Percentiles rank a stretch among this genome's conserved stretches.
Conservation (phyloP, 2,329 filamentous ascomycete genomes). For the Pseudocercospora cruenta region DNA sequence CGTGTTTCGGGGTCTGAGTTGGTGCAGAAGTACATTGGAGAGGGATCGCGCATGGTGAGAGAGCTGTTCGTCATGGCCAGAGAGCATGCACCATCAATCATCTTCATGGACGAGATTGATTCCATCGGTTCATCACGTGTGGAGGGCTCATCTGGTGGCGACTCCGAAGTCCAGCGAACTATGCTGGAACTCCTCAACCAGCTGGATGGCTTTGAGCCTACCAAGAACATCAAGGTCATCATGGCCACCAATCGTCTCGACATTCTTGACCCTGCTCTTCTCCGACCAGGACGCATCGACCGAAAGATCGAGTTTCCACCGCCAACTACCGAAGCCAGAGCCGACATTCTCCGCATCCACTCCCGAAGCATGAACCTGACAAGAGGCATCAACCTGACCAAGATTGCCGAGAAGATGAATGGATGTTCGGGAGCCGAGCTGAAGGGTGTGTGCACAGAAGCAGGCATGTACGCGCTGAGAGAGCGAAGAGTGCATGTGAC, state of each 20-base stretch:
- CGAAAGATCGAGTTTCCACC: slow-evolving; percentile 99
- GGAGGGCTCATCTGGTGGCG: slow-evolving; percentile 90
- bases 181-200: slow-evolving; percentile 99
- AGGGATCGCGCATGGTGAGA: slow-evolving; percentile 96
- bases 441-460: slow-evolving; percentile 98
- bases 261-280: slow-evolving; percentile 90
- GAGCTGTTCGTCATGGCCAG: slow-evolving; percentile 99
- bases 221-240: slow-evolving; percentile 97
- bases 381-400: slow-evolving; percentile 92
- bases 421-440: slow-evolving; percentile 96
- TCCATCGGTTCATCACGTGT: slow-evolving; percentile 97
- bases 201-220: slow-evolving; percentile 97
- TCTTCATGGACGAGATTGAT: slow-evolving; percentile 99
- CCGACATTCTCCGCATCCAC: slow-evolving; percentile 97
- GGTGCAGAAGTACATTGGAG: slow-evolving; percentile 99
- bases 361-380: slow-evolving; percentile 98
- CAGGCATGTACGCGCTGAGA: slow-evolving; percentile 95
- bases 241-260: slow-evolving; percentile 99
- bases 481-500: slow-evolving; percentile 97
- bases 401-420: slow-evolving; percentile 99
- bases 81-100: slow-evolving; percentile 97
- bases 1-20: slow-evolving; percentile 93
- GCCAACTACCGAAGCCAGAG: slow-evolving; percentile 91
- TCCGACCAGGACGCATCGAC: slow-evolving; percentile 96
- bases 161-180: slow-evolving; percentile 96